Base-by-base conservation (phyloP, 1,284 basidiomycete species). In the Rugosomyces carneus region DNA sequence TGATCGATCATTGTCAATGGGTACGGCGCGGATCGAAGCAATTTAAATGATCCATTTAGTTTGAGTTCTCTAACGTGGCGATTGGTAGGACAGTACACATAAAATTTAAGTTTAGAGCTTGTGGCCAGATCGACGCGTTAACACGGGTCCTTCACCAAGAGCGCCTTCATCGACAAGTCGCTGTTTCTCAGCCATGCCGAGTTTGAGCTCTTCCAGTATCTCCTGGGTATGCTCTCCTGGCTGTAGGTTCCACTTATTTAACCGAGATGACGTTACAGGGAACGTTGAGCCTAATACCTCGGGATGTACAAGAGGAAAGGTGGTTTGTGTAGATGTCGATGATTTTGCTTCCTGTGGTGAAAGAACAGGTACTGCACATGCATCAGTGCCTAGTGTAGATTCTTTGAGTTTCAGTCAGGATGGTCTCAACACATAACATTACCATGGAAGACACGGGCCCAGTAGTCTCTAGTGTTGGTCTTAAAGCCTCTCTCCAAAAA, bases 341-440 rank as follows among this genome's bases (percentile, higher is more conserved):
- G 57, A 60, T 5, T 67, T 72, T 3, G 81, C 83, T 68, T 88
- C 84, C 19, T 63, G 53, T 0, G 81, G 74, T 1, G 74, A 72
- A n/a, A 91, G 70, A 13, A 93, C 84, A 0, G 89, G 87, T 5
- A 86, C 70, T 3, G 74, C 75, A 60, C 89, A 93, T 6, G 87
- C 81, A 52, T 93, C 89, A 6, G 79, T 84, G 23, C 75, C 85
- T 80, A 36, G 38, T 27, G 23, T 11, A 32, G 15, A 36, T 13
- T 8, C 16, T 31, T 41, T 26, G 21, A 46, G 23, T 26, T 29
- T 23, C 20, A n/a, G 32, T 41, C 37, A 16, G 23, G n/a, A 19
- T 23, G 11, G 11, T 16, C 26, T 37, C 36, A 21, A 45, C n/a
- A 44, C 18, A 29, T 37, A 32, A 23, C 54, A 67, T 27, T 50